A percentile compares a stretch with the other conserved stretches of the same genome.
Conservation (phyloP, 352 stramenopile species). For the Globisporangium acanthophoron region DNA sequence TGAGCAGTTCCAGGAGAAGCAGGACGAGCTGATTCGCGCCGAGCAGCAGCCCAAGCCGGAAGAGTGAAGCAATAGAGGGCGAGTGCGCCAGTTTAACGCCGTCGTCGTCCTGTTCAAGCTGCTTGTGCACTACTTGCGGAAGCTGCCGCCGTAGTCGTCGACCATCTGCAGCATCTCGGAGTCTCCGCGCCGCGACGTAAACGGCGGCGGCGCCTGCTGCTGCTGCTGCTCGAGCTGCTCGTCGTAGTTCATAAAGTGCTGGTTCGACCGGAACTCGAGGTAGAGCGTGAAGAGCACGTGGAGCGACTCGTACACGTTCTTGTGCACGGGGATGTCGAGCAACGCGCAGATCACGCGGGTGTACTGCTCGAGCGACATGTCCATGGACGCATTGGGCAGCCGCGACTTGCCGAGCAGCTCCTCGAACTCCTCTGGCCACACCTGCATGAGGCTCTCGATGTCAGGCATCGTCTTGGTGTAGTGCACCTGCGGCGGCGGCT, state of each 20-base stretch:
- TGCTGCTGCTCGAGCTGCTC: slow-evolving; percentile 28
- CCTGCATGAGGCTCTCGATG: slow-evolving; percentile 94
- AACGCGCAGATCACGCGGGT: slow-evolving; percentile 89
- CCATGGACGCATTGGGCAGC: slow-evolving; percentile 77
- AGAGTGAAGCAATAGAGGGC: background rate
- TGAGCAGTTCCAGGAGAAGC: slow-evolving; percentile 46
- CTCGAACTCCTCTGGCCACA: slow-evolving; percentile 85
- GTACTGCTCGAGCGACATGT: slow-evolving; percentile 93
- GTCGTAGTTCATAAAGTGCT: slow-evolving; percentile 91
- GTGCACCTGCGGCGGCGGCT: slow-evolving; percentile 90
- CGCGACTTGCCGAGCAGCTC: slow-evolving; percentile 68
- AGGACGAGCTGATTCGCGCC: slow-evolving; percentile 25
- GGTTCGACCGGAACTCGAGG: slow-evolving; percentile 89
- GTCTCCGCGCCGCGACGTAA: slow-evolving; percentile 23
- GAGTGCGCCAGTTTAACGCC: background rate
- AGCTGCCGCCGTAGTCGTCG: slow-evolving; percentile 27
- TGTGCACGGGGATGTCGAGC: slow-evolving; percentile 94
- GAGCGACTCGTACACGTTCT: slow-evolving; percentile 92
- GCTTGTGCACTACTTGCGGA: slow-evolving; percentile 24
- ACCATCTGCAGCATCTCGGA: slow-evolving; percentile 19
- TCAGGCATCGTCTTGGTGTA: slow-evolving; percentile 94
- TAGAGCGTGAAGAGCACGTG: slow-evolving; percentile 95
- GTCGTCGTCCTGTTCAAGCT: too few relatives aligned
- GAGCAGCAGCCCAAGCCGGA: background rate
- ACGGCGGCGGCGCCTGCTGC: slow-evolving; percentile 20